These are phyloP conservation scores for Sanghuangporus sanghuang DNA, from an alignment of 1,284 basidiomycete species.

Conservation along the genomic window DNA sequence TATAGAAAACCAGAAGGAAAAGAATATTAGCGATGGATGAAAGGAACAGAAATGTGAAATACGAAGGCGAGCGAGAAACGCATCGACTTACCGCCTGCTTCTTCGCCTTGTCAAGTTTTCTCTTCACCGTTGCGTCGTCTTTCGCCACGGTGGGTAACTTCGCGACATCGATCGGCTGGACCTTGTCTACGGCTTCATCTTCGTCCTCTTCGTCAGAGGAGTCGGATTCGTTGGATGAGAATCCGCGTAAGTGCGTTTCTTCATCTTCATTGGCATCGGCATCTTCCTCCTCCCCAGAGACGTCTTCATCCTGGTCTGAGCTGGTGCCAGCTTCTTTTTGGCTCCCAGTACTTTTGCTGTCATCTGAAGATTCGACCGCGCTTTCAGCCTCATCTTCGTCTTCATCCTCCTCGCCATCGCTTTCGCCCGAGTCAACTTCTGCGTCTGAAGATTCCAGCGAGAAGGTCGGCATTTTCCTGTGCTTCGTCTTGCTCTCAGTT, in stretches of 20 bases:
- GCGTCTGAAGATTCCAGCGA: background rate
- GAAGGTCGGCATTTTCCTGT: background rate
- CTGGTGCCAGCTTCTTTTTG: slow-evolving; percentile 7
- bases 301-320: slow-evolving; percentile 19
- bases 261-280: slow-evolving; percentile 19
- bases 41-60: background rate
- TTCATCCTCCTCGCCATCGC: slow-evolving; percentile 9
- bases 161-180: slow-evolving; percentile 49
- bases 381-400: background rate
- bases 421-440: slow-evolving; percentile 17
- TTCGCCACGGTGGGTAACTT: slow-evolving; percentile 81
- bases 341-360: background rate
- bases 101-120: slow-evolving; percentile 80
- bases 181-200: slow-evolving; percentile 48
- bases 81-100: slow-evolving; percentile 59
- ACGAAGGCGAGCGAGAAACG: background rate
- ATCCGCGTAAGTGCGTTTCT: slow-evolving; percentile 55
- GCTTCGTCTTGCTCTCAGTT: background rate
- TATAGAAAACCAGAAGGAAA: slow-evolving; percentile 25
- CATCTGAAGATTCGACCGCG: background rate
- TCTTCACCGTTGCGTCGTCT: slow-evolving; percentile 76
- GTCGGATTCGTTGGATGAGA: slow-evolving; percentile 51
- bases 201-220: slow-evolving; percentile 77
- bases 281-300: slow-evolving; percentile 8
- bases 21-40: background rate